Base-by-base conservation (phyloP, 371 early-diverging fungal species). In the Funneliformis caledonium region DNA sequence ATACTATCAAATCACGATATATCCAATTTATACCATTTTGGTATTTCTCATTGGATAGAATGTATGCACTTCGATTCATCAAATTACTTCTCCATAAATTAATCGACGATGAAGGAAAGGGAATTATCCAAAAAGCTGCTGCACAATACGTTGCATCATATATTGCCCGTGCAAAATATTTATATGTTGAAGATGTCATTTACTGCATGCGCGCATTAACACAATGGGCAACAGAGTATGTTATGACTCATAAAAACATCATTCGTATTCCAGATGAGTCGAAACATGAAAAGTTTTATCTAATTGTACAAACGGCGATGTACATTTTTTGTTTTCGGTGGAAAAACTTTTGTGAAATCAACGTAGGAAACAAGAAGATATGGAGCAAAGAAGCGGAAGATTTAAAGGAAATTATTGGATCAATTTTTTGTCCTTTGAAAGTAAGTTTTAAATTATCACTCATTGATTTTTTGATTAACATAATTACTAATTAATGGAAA, bases 281-380 rank as follows among this genome's bases (percentile, higher is more conserved):
- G 76, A 88, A 90, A 48, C 89, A 94, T 77, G 88, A 90, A 8
- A 91, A 94, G 33, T 97, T 98, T 80, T 98, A 97, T 82, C 89
- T 94, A 1, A 92, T 91, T n/a, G 91, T 95, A 9, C 97, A 98
- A 83, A 95, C 97, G 0, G 83, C 94, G 61, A 87, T 98, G 83
- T 98, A 97, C 83, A 91, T 97, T 9, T 97, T 97, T 72, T 97
- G 97, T 84, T 97, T 96, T 88, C 91, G 97, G n/a, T 97, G 97
- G 96, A 89, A 91, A 59, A 93, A 95, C 74, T 85, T 16, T 59
- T 8, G 37, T 16, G 69, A 74, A 26, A 60, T 60, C 8, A 42
- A 68, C n/a, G 11, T 81, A n/a, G 72, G 45, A 45, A 75, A 69
- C 5, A 81, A 87, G 50, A 81, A 87, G 50, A 82, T 83, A 33